Evolutionary conservation across 2,329 filamentous ascomycete genomes (phyloP), one percentile per base, ranked within the genome.

Genomic region (Exophiala bonariae): DNA sequence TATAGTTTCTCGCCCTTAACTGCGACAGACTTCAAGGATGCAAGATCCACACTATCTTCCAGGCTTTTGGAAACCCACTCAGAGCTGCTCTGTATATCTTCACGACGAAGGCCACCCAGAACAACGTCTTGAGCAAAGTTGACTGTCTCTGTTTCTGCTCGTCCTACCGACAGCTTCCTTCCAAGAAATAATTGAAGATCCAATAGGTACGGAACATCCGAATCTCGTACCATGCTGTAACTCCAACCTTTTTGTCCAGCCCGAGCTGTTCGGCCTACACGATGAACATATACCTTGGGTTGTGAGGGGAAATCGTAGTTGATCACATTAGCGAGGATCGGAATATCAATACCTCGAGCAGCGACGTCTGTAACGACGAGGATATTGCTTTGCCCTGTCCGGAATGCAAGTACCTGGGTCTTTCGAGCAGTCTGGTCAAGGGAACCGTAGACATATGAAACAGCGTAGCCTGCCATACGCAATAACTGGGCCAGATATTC

Each of bases 231-330:
- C 17, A 99, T 77, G 73, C 89, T 96, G 71, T 96, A 99, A 70
- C 86, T 87, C 93, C 93, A 97, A 54, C 93, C 93, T 56, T 86
- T 83, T 60, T 89, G 85, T 11, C 92, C 93, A 35, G 95, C 95
- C 79, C 93, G 83, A 32, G 93, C 95, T 19, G 95, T 99, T 71
- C 93, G 85, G 61, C 93, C 93, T 37, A 99, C 93, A 64, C 93
- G 85, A 69, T 99, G 93, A 20, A 99, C 87, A 61, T 95, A 99
- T 33, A 99, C 84, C 70, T 99, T 99, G 16, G 93, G 89, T 62
- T 97, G 93, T 2, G 92, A 87, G 3, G 93, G 92, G 56, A 99
- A 99, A 63, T 97, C 92, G 69, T 95, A 99, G 74, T 99, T 97
- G 74, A 99, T 92, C 49, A 99, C 93, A 64, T 99, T 97, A 47